Percentiles rank a stretch among this genome's conserved stretches.
These are phyloP conservation scores for Saturnispora halmiae DNA, from an alignment of 805 yeast species.

Conservation along the genomic window DNA sequence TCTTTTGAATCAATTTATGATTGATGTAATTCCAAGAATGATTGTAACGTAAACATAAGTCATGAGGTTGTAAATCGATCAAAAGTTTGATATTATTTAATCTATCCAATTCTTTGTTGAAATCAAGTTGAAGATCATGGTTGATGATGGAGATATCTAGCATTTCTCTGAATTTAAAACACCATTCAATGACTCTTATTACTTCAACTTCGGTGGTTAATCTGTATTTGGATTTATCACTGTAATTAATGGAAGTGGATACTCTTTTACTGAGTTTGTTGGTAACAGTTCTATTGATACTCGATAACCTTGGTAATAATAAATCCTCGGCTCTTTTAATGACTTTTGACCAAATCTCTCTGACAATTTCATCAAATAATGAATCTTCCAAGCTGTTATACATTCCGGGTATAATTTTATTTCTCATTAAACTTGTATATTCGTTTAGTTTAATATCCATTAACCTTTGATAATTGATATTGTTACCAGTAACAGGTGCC, in stretches of 20 bases:
- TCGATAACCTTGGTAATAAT: constrained; percentile 50
- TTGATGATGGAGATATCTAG: constrained; percentile 21
- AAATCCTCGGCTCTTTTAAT: constrained; percentile 60
- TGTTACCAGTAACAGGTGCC: constrained; percentile 17
- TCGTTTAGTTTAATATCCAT: constrained; percentile 21
- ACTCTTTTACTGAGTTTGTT: constrained; percentile 14
- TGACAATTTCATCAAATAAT: constrained; percentile 23
- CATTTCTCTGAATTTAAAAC: constrained; percentile 24
- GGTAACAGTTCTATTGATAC: constrained; percentile 9
- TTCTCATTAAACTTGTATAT: constrained; percentile 20
- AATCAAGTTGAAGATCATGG: constrained; percentile 15
- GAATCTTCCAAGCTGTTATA: constrained; percentile 27
- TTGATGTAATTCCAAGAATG: constrained; percentile 19
- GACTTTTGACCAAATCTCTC: constrained; percentile 70
- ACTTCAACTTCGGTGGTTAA: constrained; percentile 21
- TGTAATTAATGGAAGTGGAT: background rate
- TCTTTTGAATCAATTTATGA: constrained; percentile 17
- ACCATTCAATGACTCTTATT: constrained; percentile 27
- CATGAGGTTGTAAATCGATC: constrained; percentile 14
- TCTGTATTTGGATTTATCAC: constrained; percentile 2
- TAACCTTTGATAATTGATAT: constrained; percentile 15
- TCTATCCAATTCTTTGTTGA: constrained; percentile 17
- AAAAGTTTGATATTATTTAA: constrained; percentile 16
- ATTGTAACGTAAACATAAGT: constrained; percentile 18
- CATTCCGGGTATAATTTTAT: constrained; percentile 19